Conservation (phyloP, 371 early-diverging fungal genomes). For the Thermomucor indicae-seudaticae region DNA sequence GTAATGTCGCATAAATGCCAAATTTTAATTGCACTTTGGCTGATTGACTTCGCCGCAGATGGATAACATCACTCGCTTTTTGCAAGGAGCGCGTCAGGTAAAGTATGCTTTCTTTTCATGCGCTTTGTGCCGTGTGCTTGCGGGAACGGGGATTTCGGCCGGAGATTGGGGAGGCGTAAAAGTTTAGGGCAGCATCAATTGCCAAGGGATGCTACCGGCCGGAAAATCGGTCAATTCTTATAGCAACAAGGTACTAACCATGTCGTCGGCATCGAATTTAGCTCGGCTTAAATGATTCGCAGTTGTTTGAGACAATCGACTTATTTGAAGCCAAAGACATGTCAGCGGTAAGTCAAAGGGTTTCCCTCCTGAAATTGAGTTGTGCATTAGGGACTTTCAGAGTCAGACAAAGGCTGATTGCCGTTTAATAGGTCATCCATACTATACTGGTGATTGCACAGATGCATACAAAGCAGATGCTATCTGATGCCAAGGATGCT, state of each 20-base stretch:
- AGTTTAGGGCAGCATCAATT: slow-evolving; percentile 34
- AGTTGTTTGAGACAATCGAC: slow-evolving; percentile 91
- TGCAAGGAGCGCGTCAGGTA: slow-evolving; percentile 57
- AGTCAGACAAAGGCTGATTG: too few relatives aligned
- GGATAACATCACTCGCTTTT: slow-evolving; percentile 75
- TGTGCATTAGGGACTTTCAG: not conserved
- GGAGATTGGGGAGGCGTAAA: slow-evolving; percentile 27
- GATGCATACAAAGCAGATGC: not conserved
- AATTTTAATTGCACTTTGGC: not conserved
- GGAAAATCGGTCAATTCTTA: too few relatives aligned
- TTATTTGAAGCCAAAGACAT: slow-evolving; percentile 88
- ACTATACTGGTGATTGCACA: slow-evolving; percentile 6
- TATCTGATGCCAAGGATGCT: not conserved
- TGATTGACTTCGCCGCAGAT: slow-evolving; percentile 44
- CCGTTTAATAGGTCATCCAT: slow-evolving; percentile 2
- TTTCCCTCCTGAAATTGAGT: not conserved
- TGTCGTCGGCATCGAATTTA: slow-evolving; percentile 18
- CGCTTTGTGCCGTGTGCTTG: too few relatives aligned
- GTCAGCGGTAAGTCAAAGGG: slow-evolving; percentile 51
- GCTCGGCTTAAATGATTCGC: slow-evolving; percentile 70
- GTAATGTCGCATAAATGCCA: slow-evolving; percentile 25
- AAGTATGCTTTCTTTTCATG: too few relatives aligned
- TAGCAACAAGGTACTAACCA: slow-evolving; percentile 2
- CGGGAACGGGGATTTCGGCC: too few relatives aligned
- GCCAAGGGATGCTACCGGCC: not conserved